Evolutionary conservation across 495 filamentous ascomycete species (phyloP).

Genomic region (Trichoderma erinaceum): DNA sequence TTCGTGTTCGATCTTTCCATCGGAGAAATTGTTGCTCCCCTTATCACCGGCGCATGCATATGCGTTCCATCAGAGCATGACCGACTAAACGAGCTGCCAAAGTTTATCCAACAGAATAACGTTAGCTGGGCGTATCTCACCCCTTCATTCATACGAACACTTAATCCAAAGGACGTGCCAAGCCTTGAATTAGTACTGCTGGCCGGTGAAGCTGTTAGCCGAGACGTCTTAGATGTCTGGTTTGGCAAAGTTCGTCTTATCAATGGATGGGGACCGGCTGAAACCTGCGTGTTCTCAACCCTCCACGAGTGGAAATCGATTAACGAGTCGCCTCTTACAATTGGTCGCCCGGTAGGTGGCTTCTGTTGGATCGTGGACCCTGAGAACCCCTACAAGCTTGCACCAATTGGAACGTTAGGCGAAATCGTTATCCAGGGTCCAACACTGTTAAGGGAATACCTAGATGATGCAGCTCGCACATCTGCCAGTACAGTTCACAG

Average conservation of each 20-base stretch:
- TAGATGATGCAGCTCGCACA: constrained; percentile 17
- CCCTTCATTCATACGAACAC: constrained; percentile 37
- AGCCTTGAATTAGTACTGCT: constrained; percentile 39
- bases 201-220: constrained; percentile 32
- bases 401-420: constrained; percentile 41
- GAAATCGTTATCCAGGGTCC: constrained; percentile 44
- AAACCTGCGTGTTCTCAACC: constrained; percentile 24
- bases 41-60: constrained; percentile 50
- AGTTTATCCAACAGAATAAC: constrained; percentile 38
- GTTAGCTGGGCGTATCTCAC: constrained; percentile 47
- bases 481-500: background rate
- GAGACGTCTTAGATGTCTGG: constrained; percentile 19
- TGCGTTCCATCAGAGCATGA: constrained; percentile 44
- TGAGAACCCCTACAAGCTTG: constrained; percentile 38
- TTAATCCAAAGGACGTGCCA: constrained; percentile 36
- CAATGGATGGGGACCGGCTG: constrained; percentile 31
- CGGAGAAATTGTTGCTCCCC: constrained; percentile 58
- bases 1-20: constrained; percentile 65
- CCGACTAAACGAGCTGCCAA: constrained; percentile 31
- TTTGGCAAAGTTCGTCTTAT: constrained; percentile 25
- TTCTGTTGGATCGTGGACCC: constrained; percentile 41
- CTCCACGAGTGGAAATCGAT: constrained; percentile 19
- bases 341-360: constrained; percentile 39
- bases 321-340: constrained; percentile 28
- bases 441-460: constrained; percentile 30